Evolutionary conservation across 345 rosid genomes (phyloP).

Genomic region (Pugionium cornutum): DNA sequence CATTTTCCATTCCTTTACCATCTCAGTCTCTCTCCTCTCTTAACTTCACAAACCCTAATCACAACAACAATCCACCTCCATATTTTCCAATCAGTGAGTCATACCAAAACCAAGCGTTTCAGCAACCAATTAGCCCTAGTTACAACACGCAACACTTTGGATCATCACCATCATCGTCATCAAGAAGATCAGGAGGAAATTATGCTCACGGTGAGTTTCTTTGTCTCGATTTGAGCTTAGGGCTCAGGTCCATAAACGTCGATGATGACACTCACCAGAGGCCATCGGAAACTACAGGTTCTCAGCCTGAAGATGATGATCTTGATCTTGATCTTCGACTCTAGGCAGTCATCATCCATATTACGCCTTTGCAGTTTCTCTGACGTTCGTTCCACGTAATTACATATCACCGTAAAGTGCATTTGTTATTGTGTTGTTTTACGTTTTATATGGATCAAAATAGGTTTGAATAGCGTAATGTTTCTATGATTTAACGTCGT

Average conservation of each 20-base stretch:
- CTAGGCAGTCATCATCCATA: conserved; percentile 44
- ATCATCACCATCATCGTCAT: conserved; percentile 7
- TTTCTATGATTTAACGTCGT: neutral
- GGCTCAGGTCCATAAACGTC: conserved; percentile 38
- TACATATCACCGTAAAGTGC: conserved; percentile 1
- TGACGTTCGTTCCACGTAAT: conserved; percentile 8
- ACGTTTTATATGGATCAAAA: neutral
- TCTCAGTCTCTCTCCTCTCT: conserved; percentile 4
- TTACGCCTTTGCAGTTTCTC: conserved; percentile 5
- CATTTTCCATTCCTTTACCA: conserved; percentile 16
- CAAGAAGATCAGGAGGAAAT: neutral
- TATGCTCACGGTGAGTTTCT: conserved; percentile 40
- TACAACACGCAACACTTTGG: conserved; percentile 23
- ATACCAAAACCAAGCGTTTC: conserved; percentile 26
- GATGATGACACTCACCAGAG: conserved; percentile 33
- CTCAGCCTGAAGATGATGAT: conserved; percentile 49
- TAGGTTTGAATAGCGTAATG: conserved; percentile 7
- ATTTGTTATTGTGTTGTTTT: conserved; percentile 5
- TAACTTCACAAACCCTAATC: conserved; percentile 22
- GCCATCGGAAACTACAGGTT: conserved; percentile 24
- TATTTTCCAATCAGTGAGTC: conserved; percentile 27
- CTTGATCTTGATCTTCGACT: conserved; percentile 90
- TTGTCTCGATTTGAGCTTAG: conserved; percentile 61
- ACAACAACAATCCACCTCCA: conserved; percentile 12
- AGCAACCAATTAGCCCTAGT: conserved; percentile 25